Conservation (phyloP, 305 asterid genomes). For the Stenogyne calaminthoides region DNA sequence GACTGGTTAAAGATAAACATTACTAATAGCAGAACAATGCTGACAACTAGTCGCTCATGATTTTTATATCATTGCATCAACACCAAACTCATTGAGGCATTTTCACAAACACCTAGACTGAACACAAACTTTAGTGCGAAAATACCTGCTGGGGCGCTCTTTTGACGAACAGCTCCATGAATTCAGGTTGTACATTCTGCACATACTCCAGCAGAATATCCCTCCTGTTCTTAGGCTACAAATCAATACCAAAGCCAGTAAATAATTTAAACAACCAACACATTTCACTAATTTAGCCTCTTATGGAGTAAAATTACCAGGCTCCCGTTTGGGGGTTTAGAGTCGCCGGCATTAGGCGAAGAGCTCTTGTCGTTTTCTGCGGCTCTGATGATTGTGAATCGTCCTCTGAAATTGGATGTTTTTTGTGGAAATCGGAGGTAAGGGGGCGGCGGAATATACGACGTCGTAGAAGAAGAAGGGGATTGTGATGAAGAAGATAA, state of each 20-base stretch:
- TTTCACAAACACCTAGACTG: slow-evolving; percentile 31
- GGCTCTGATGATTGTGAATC: slow-evolving; percentile 54
- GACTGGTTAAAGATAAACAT: background rate
- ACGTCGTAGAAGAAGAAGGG: slow-evolving; percentile 47
- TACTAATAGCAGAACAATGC: background rate
- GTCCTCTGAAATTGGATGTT: slow-evolving; percentile 37
- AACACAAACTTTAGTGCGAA: background rate
- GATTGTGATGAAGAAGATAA: slow-evolving; percentile 41
- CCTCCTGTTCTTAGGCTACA: slow-evolving; percentile 77
- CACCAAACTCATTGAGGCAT: slow-evolving; percentile 24
- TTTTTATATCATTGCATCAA: background rate
- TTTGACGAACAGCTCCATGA: slow-evolving; percentile 98
- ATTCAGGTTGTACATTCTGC: slow-evolving; percentile 92
- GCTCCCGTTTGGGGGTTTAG: slow-evolving; percentile 66
- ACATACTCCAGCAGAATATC: slow-evolving; percentile 92
- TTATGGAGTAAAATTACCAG: slow-evolving; percentile 42
- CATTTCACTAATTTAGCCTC: slow-evolving; percentile 2
- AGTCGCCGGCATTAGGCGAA: slow-evolving; percentile 55
- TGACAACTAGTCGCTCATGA: background rate
- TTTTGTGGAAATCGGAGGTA: slow-evolving; percentile 42
- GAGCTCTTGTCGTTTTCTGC: slow-evolving; percentile 36
- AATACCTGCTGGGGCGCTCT: slow-evolving; percentile 92
- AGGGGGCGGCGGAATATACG: slow-evolving; percentile 35
- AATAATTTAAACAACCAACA: background rate
- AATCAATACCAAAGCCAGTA: background rate